Evolutionary conservation across 2,329 filamentous ascomycete species (phyloP).

Genomic region (Fusarium pseudonygamai): DNA sequence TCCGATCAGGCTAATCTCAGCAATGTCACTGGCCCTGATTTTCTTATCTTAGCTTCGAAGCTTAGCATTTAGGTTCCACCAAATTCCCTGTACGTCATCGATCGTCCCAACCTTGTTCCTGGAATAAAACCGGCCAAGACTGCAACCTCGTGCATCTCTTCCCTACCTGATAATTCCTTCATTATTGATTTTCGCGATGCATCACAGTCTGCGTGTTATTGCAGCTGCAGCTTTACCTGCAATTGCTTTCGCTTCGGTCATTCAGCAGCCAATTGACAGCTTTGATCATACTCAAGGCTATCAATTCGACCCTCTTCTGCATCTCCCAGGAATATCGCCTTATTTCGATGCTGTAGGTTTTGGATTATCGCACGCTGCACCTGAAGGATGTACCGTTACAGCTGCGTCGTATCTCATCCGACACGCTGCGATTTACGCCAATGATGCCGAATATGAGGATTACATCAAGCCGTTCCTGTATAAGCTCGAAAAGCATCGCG

Average conservation of each 20-base stretch:
- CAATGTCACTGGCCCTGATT: not conserved
- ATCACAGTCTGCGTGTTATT: not conserved
- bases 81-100: constrained; percentile 6
- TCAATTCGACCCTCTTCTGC: constrained; percentile 36
- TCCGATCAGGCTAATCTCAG: not conserved
- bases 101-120: not conserved
- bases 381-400: constrained; percentile 35
- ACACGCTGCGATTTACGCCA: constrained; percentile 38
- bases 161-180: not conserved
- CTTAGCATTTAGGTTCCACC: not conserved
- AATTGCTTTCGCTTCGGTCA: not conserved
- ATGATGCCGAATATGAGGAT: constrained; percentile 39
- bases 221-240: not conserved
- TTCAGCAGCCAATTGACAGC: constrained; percentile 28
- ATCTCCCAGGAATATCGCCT: constrained; percentile 39
- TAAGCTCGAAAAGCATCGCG: constrained; percentile 35
- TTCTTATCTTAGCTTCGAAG: not conserved
- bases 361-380: constrained; percentile 30
- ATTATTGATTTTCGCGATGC: constrained; percentile 2
- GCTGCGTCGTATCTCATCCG: constrained; percentile 38
- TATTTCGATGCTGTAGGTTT: constrained; percentile 41
- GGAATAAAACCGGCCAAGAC: not conserved
- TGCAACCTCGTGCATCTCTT: not conserved
- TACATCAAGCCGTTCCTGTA: constrained; percentile 37
- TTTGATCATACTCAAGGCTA: constrained; percentile 38